A percentile compares a stretch with the other conserved stretches of the same genome.
phyloP scores from a whole-genome alignment of 345 rosid genomes.

The Passiflora organensis region DNA sequence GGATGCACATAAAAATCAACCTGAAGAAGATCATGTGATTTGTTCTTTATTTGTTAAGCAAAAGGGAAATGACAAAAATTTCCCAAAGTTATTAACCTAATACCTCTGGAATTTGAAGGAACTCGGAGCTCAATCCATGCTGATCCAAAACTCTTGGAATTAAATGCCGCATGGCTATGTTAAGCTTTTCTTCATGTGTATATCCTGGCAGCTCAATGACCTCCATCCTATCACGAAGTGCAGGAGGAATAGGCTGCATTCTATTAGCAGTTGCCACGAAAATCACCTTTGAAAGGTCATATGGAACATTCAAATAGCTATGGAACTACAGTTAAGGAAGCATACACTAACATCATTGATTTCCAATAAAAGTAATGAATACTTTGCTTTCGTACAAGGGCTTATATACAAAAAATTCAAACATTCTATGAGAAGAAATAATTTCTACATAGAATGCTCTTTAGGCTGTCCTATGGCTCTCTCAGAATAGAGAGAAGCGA shows the following conservation, averaged over 20 bases:
- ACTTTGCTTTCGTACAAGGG: too few species aligned
- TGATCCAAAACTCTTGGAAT: constrained; percentile 95
- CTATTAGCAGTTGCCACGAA: constrained; percentile 96
- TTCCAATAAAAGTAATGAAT: too few species aligned
- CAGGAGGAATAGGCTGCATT: constrained; percentile 91
- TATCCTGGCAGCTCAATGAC: constrained; percentile 97
- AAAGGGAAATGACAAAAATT: not conserved
- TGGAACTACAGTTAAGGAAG: constrained; percentile 47
- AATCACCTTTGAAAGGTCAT: constrained; percentile 90
- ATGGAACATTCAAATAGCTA: constrained; percentile 97
- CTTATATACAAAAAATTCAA: too few species aligned
- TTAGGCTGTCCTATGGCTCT: too few species aligned
- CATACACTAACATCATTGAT: not conserved
- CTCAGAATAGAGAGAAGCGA: too few species aligned
- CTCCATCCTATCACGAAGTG: constrained; percentile 96
- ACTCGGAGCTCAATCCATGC: constrained; percentile 79
- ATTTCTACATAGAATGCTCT: too few species aligned
- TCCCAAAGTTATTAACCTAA: constrained; percentile 3
- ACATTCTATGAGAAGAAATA: too few species aligned
- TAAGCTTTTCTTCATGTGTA: constrained; percentile 92
- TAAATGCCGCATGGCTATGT: constrained; percentile 84
- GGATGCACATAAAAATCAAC: too few species aligned
- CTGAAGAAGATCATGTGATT: too few species aligned
- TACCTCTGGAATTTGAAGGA: constrained; percentile 98
- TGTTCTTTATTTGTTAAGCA: too few species aligned